Percentiles rank a stretch among this genome's conserved stretches.
Conservation (phyloP, 257 asterid species). For the Nicotiana tabacum region DNA sequence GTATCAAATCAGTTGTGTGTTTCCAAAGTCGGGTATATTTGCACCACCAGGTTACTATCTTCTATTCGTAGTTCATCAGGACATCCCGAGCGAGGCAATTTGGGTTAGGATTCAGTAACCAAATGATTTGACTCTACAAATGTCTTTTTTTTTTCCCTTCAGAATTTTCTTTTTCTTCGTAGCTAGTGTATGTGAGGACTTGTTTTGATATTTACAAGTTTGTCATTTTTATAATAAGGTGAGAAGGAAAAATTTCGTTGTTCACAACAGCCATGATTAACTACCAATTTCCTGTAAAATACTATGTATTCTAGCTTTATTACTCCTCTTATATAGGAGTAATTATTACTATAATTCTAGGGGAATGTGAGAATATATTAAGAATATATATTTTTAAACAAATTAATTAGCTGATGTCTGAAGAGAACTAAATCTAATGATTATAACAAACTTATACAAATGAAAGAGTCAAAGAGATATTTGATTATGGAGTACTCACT, state of each 20-base stretch:
- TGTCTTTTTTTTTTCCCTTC: not conserved
- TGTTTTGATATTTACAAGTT: not conserved
- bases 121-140: not conserved
- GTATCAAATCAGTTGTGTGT: slow-evolving; percentile 13
- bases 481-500: not conserved
- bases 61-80: slow-evolving; percentile 33
- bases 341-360: too few species aligned
- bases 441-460: not conserved
- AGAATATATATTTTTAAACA: not conserved
- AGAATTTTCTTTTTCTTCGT: not conserved
- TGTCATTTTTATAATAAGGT: not conserved
- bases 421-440: not conserved
- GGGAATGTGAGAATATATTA: not conserved
- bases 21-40: slow-evolving; percentile 26
- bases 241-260: not conserved
- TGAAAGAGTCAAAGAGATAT: not conserved
- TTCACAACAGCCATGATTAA: too few species aligned
- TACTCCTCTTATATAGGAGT: not conserved
- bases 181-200: not conserved
- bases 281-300: too few species aligned
- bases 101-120: slow-evolving; percentile 33
- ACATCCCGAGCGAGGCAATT: slow-evolving; percentile 44
- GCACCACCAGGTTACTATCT: slow-evolving; percentile 53
- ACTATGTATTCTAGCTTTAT: not conserved
- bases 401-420: not conserved